Conservation (phyloP, 371 early-diverging fungal genomes). For the Actinomortierella wolfii region DNA sequence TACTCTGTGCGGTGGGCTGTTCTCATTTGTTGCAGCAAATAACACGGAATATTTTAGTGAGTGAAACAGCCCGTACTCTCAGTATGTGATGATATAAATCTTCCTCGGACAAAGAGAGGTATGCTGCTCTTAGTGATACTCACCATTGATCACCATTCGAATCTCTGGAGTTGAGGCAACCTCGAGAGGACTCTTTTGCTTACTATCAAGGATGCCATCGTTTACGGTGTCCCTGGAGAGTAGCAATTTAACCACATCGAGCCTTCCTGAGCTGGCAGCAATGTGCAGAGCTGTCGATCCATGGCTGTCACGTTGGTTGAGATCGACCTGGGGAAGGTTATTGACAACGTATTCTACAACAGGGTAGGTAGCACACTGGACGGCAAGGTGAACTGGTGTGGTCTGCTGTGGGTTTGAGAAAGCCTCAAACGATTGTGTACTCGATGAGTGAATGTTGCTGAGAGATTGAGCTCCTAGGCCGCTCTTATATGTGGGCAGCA, state of each 20-base stretch:
- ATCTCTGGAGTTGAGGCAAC: slow-evolving; percentile 47
- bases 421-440: slow-evolving; percentile 37
- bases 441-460: slow-evolving; percentile 26
- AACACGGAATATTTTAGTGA: not conserved
- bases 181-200: slow-evolving; percentile 42
- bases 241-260: slow-evolving; percentile 56
- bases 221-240: slow-evolving; percentile 50
- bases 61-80: not conserved
- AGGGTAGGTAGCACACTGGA: slow-evolving; percentile 52
- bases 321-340: slow-evolving; percentile 39
- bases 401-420: slow-evolving; percentile 22
- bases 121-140: not conserved
- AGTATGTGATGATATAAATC: not conserved
- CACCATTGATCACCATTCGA: slow-evolving; percentile 44
- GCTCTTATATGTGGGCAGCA: slow-evolving; percentile 29
- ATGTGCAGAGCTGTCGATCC: slow-evolving; percentile 69
- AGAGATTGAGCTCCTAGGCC: slow-evolving; percentile 14
- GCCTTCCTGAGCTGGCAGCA: slow-evolving; percentile 59
- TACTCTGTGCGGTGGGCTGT: slow-evolving; percentile 47
- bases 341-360: slow-evolving; percentile 38
- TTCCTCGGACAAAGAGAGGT: too few species aligned
- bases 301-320: slow-evolving; percentile 54
- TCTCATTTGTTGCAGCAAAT: not conserved
- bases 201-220: slow-evolving; percentile 51
- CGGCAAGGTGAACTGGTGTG: slow-evolving; percentile 59